Conservation (phyloP, 257 asterid genomes). For the Solanum etuberosum region DNA sequence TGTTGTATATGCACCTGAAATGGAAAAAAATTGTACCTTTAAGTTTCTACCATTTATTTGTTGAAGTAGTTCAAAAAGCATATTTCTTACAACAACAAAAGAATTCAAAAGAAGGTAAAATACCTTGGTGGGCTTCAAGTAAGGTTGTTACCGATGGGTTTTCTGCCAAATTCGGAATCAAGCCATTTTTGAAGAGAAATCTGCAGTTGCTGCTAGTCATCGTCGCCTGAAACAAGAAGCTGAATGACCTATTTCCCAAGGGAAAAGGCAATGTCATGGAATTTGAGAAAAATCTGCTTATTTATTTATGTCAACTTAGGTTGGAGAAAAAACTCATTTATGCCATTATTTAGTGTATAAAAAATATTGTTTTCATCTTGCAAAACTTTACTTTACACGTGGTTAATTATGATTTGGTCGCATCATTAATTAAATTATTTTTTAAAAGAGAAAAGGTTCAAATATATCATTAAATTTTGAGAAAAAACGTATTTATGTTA, state of each 20-base stretch:
- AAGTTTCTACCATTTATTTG: neutral
- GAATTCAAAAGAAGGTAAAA: neutral
- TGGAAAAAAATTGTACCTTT: neutral
- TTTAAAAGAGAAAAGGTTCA: too few species aligned
- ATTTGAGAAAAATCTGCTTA: too few species aligned
- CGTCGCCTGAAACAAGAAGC: neutral
- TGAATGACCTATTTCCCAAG: neutral
- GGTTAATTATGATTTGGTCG: too few species aligned
- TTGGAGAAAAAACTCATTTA: neutral
- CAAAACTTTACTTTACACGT: too few species aligned
- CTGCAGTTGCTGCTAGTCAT: slow-evolving; percentile 29
- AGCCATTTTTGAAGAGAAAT: slow-evolving; percentile 56
- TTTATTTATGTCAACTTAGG: too few species aligned
- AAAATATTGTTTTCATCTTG: too few species aligned
- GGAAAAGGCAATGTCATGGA: neutral
- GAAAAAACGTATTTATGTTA: too few species aligned
- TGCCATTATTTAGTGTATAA: neutral
- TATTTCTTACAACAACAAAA: neutral
- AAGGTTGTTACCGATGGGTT: slow-evolving; percentile 54
- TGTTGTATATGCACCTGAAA: slow-evolving; percentile 91
- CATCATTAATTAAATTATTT: too few species aligned
- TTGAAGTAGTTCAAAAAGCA: neutral
- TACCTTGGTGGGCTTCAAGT: slow-evolving; percentile 73
- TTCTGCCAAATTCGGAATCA: slow-evolving; percentile 28
- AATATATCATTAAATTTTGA: too few species aligned